Evolutionary conservation across 768 basidiomycete genomes (phyloP).

Genomic region (Rhodotorula kratochvilovae): DNA sequence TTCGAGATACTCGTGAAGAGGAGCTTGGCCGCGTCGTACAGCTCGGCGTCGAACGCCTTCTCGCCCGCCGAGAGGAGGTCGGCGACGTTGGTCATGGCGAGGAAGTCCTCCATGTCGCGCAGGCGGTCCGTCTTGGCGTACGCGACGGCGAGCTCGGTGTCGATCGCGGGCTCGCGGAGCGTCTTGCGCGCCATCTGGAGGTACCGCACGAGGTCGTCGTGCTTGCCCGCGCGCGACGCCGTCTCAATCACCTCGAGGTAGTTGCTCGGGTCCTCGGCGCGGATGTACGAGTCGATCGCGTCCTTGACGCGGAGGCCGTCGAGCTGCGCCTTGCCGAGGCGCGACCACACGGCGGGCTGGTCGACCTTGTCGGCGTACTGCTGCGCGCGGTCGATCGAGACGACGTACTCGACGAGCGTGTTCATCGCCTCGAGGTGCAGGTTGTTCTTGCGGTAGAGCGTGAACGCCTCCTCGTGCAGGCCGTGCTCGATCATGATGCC

Average conservation of each 20-base stretch:
- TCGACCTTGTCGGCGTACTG: slow-evolving; percentile 96
- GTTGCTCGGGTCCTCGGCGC: slow-evolving; percentile 90
- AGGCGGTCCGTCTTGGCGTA: slow-evolving; percentile 85
- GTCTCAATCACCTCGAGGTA: slow-evolving; percentile 95
- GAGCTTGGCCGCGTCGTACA: slow-evolving; percentile 94
- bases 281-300: slow-evolving; percentile 96
- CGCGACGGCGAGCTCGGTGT: slow-evolving; percentile 94
- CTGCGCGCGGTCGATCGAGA: slow-evolving; percentile 90
- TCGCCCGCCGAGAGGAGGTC: slow-evolving; percentile 95
- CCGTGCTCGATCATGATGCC: slow-evolving; percentile 95
- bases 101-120: slow-evolving; percentile 99
- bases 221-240: slow-evolving; percentile 81
- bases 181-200: slow-evolving; percentile 98
- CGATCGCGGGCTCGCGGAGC: slow-evolving; percentile 93
- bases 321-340: slow-evolving; percentile 96
- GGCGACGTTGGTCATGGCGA: slow-evolving; percentile 96
- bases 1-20: slow-evolving; percentile 96
- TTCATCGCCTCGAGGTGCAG: slow-evolving; percentile 94
- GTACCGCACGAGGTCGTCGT: slow-evolving; percentile 92
- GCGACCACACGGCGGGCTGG: slow-evolving; percentile 91
- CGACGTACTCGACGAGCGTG: slow-evolving; percentile 95
- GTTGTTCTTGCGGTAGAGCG: slow-evolving; percentile 95
- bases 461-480: slow-evolving; percentile 90
- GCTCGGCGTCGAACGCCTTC: slow-evolving; percentile 96
- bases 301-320: slow-evolving; percentile 98